Evolutionary conservation across 2,329 filamentous ascomycete species (phyloP).

Genomic region (Helotiales sp.): DNA sequence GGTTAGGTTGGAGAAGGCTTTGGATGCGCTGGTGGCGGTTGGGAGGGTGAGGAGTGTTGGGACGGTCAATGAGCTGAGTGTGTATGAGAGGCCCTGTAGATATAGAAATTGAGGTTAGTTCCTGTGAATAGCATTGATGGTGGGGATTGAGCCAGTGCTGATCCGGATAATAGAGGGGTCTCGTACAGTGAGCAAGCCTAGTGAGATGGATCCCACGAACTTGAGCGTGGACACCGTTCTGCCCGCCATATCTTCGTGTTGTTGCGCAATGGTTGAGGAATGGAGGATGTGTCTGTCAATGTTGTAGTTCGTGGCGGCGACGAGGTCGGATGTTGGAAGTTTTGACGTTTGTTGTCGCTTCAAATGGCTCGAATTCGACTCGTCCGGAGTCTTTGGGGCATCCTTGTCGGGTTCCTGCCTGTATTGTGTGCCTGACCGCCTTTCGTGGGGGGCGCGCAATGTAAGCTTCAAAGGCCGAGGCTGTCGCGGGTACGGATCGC

Average conservation of each 20-base stretch:
- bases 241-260: conserved; percentile 53
- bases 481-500: not conserved
- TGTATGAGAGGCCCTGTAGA: conserved; percentile 81
- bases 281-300: not conserved
- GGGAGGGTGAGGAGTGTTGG: conserved; percentile 81
- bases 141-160: not conserved
- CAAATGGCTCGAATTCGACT: not conserved
- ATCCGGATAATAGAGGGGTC: conserved; percentile 15
- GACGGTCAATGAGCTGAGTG: conserved; percentile 73
- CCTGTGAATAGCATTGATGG: not conserved
- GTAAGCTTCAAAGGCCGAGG: conserved; percentile 5
- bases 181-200: conserved; percentile 82
- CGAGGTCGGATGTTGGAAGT: not conserved
- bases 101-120: not conserved
- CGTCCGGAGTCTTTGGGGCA: not conserved
- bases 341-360: not conserved
- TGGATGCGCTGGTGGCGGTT: conserved; percentile 68
- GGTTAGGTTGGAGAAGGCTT: conserved; percentile 69
- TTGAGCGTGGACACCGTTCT: conserved; percentile 77
- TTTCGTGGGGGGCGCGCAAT: not conserved
- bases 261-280: not conserved
- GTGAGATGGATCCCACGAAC: conserved; percentile 87
- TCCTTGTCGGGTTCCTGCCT: conserved; percentile 5
- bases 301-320: not conserved
- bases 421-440: conserved; percentile 13